A percentile compares a stretch with the other conserved stretches of the same genome.
These are phyloP conservation scores for Vachellia pachyceras DNA, from an alignment of 306 rosid species.

Conservation along the genomic window DNA sequence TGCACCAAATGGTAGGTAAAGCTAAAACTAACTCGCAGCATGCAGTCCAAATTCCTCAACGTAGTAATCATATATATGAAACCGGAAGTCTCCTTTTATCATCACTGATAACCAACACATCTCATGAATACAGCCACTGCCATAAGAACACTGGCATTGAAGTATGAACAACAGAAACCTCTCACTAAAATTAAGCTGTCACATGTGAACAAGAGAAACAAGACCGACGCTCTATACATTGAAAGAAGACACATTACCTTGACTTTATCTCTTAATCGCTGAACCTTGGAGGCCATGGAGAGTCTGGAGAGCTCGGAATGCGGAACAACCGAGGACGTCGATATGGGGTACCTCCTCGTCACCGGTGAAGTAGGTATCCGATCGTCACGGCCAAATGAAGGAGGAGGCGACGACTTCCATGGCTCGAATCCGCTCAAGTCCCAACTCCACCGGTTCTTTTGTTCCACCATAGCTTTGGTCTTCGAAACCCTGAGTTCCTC, in stretches of 20 bases:
- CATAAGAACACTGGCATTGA: conserved; percentile 2
- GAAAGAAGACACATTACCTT: conserved; percentile 55
- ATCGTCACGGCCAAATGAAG: conserved; percentile 53
- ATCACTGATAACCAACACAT: neutral
- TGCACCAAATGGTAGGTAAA: neutral
- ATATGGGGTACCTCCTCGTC: conserved; percentile 61
- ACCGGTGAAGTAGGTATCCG: conserved; percentile 51
- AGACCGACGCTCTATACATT: neutral
- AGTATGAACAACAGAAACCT: conserved; percentile 24
- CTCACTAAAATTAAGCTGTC: neutral
- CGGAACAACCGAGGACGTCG: conserved; percentile 54
- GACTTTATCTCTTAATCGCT: conserved; percentile 66
- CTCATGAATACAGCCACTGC: neutral
- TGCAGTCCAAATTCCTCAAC: neutral
- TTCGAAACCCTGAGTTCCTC: conserved; percentile 40
- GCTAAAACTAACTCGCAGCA: conserved; percentile 11
- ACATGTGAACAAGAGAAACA: conserved; percentile 1
- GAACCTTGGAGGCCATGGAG: conserved; percentile 61
- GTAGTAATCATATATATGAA: neutral
- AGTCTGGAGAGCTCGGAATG: conserved; percentile 57
- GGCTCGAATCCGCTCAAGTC: conserved; percentile 81
- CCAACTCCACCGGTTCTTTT: conserved; percentile 83
- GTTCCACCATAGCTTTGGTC: conserved; percentile 63
- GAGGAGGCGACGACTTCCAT: conserved; percentile 57
- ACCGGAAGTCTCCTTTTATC: neutral